Base-by-base conservation (phyloP, 2,329 filamentous ascomycete species). In the Elsinoe arachidis region DNA sequence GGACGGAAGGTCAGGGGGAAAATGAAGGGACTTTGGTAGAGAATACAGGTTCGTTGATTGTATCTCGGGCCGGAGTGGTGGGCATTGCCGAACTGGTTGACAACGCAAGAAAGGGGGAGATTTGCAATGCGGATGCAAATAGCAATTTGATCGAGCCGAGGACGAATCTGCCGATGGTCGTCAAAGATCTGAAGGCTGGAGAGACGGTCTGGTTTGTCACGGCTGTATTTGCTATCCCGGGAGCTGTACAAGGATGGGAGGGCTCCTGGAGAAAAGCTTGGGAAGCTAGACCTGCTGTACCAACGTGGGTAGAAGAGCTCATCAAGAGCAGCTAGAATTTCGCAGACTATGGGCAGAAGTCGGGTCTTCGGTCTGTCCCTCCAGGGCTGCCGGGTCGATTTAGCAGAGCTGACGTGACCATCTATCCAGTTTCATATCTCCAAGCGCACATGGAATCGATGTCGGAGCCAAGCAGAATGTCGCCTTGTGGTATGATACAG, bases 51-150 rank as follows among this genome's bases (percentile, higher is more conserved):
- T 69, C 73, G 3, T 67, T 80, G 39, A 74, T 74, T 0, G 73
- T 78, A 2, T 78, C 78, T 0, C 66, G 71, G 2, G 78, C 74
- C 10, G 78, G 79, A 0, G 77, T 72, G 19, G 77, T 79, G 1
- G 79, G 79, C 0, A 77, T 80, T 11, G 68, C 70, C 3, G 78
- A 80, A 57, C 59, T 79, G 38, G 63, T 69, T 5, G 53, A 54
- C 9, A 60, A 65, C 11, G 30, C 38, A 11, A 76, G 85, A 17
- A 72, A 70, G 56, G 87, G 86, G 2, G 83, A 80, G 66, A 75
- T 89, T 23, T 81, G 90, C 49, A 83, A 89, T 58, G 85, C 86
- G 10, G 88, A 91, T 67, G 86, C 87, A 5, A 90, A 91, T 72
- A 87, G 84, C 49, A 91, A 91, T 70, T 72, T 91, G 34, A 76